Percentiles rank a stretch among this genome's conserved stretches.
Evolutionary conservation across 768 basidiomycete genomes (phyloP).

Genomic region (Mycena venus): DNA sequence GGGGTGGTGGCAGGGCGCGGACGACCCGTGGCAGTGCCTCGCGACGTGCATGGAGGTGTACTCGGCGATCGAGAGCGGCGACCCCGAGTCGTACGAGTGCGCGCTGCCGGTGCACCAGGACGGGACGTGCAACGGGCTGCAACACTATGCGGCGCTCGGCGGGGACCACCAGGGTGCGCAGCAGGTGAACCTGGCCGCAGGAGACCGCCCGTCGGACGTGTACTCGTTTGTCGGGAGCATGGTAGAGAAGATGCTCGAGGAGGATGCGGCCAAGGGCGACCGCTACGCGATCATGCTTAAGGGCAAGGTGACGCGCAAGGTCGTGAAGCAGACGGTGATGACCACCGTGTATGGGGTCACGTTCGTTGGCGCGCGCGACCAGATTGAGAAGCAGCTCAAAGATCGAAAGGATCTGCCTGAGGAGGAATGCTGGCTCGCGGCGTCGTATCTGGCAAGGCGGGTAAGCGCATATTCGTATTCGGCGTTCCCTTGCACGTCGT

Average conservation of each 20-base stretch:
- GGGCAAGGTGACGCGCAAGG: constrained; percentile 90
- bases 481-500: neutral
- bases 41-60: constrained; percentile 93
- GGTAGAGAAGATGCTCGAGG: constrained; percentile 77
- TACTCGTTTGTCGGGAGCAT: constrained; percentile 92
- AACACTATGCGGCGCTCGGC: constrained; percentile 98
- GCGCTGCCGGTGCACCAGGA: constrained; percentile 96
- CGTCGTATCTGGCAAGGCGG: constrained; percentile 86
- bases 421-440: constrained; percentile 80
- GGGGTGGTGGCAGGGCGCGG: constrained; percentile 91
- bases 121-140: constrained; percentile 97
- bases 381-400: constrained; percentile 91
- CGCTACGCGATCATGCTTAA: constrained; percentile 70
- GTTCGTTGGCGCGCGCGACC: constrained; percentile 92
- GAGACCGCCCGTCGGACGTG: constrained; percentile 92
- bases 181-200: constrained; percentile 91
- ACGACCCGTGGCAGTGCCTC: constrained; percentile 98
- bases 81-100: constrained; percentile 74
- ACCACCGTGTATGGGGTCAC: constrained; percentile 99
- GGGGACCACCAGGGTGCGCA: constrained; percentile 90
- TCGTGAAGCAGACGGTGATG: constrained; percentile 99
- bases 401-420: constrained; percentile 79
- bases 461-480: constrained; percentile 49
- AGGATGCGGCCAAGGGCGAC: constrained; percentile 67
- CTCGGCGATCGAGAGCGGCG: constrained; percentile 78